These are phyloP conservation scores for Candida endomychidarum DNA, from an alignment of 805 yeast genomes.

Conservation along the genomic window DNA sequence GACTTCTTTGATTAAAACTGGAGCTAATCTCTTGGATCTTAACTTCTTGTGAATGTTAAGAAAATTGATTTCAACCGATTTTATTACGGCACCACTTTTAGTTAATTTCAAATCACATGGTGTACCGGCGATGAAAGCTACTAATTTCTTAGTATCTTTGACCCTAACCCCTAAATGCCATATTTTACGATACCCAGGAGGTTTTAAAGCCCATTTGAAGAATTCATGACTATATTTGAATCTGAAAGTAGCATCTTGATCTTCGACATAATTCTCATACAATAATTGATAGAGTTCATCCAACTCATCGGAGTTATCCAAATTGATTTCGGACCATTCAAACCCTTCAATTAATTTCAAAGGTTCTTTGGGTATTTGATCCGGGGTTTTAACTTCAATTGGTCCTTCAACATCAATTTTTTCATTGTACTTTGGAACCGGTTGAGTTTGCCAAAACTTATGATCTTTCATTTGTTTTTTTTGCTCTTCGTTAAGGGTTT, in stretches of 20 bases:
- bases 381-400: constrained; percentile 72
- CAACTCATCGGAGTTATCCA: constrained; percentile 51
- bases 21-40: constrained; percentile 91
- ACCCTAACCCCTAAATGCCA: constrained; percentile 96
- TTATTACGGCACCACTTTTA: constrained; percentile 42
- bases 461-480: constrained; percentile 80
- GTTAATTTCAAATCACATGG: constrained; percentile 71
- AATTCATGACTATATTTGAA: constrained; percentile 84
- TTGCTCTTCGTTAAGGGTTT: constrained; percentile 55
- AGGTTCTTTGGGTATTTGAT: constrained; percentile 70
- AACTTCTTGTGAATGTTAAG: constrained; percentile 92
- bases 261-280: constrained; percentile 93
- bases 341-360: constrained; percentile 72
- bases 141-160: constrained; percentile 67
- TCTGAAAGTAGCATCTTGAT: constrained; percentile 86
- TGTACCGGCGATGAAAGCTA: constrained; percentile 90
- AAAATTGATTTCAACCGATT: constrained; percentile 88
- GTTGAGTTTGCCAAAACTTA: constrained; percentile 98
- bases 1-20: constrained; percentile 88
- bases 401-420: constrained; percentile 72
- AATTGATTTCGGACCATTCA: constrained; percentile 85
- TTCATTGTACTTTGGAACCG: constrained; percentile 80
- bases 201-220: constrained; percentile 87
- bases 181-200: constrained; percentile 87
- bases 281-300: constrained; percentile 77